Evolutionary conservation across 306 rosid genomes (phyloP), one percentile per base, ranked within the genome.

Genomic region (Vachellia pachyceras): DNA sequence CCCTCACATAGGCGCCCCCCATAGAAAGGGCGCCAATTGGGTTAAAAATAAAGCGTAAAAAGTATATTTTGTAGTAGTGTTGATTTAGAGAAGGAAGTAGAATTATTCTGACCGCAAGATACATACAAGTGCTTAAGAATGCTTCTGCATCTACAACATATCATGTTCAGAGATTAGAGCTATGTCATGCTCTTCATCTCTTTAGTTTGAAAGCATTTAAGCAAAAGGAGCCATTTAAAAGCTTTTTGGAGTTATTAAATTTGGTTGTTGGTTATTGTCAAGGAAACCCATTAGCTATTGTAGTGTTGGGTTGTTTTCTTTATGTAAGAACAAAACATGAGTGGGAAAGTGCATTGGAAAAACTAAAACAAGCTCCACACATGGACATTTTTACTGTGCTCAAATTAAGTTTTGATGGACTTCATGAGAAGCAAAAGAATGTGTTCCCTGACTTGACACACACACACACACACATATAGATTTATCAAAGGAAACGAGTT

Each of bases 241-340:
- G 20, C 10, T 65, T 36, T 18, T 13, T 36, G 45, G 25, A 65
- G 46, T 36, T 36, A 36, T 65, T 46, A 0, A 35, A 65, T 2
- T 10, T 18, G 39, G 41, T 54, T 0, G 36, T 83, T 0, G 8
- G 4, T 18, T 64, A 78, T 83, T 33, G 70, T 52, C 40, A 20
- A 3, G 79, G 85, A 10, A 47, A 36, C 42, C 85, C 82, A 6
- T 77, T 77, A 17, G 82, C 75, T 50, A 54, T 83, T 41, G 10
- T 6, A 18, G 69, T 77, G 35, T 61, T 83, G 55, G 87, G 87
- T 11, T 35, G 49, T 0, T 69, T 25, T 35, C 49, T 84, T 4
- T 1, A 6, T 13, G 13, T 22, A 0, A 79, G 76, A 36, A 35
- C 8, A 11, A 7, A 18, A 40, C 22, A 50, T 9, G 44, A 71